These are phyloP conservation scores for Eutreptiella sp. DNA, from an alignment of 208 protist genomes.

Conservation along the genomic window DNA sequence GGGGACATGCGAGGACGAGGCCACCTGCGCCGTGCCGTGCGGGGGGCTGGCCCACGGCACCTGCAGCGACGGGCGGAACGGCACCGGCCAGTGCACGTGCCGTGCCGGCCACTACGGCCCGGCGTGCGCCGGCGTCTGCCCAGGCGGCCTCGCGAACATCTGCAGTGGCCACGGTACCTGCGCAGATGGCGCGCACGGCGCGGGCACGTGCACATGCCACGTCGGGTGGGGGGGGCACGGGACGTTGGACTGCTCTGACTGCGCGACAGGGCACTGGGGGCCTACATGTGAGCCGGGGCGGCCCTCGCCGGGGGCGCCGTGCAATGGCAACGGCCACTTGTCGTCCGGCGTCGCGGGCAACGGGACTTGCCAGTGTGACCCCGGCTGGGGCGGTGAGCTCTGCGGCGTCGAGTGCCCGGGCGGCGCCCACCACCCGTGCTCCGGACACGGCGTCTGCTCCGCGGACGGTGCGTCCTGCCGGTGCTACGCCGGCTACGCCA, in stretches of 20 bases:
- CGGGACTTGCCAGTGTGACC: slow-evolving; percentile 12
- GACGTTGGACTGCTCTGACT: slow-evolving; percentile 13
- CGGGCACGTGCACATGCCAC: neutral
- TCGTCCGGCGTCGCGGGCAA: neutral
- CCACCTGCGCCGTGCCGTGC: neutral
- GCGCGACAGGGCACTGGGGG: neutral
- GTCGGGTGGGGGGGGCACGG: slow-evolving; percentile 10
- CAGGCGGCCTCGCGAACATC: neutral
- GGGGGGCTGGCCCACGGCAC: neutral
- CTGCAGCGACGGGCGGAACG: neutral
- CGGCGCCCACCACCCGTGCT: neutral
- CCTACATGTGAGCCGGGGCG: neutral
- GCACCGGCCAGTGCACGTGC: slow-evolving; percentile 21
- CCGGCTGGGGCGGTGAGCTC: neutral
- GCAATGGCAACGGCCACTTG: neutral
- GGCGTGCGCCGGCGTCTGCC: slow-evolving; percentile 6
- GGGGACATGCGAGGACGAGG: too few relatives aligned
- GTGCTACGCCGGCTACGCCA: slow-evolving; percentile 13
- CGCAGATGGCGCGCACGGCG: neutral
- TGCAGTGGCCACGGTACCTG: slow-evolving; percentile 18
- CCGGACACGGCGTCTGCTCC: slow-evolving; percentile 1
- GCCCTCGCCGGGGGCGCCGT: neutral
- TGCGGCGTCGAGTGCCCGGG: slow-evolving; percentile 12
- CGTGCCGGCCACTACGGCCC: slow-evolving; percentile 18
- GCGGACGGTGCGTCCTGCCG: neutral